A percentile compares a stretch with the other conserved stretches of the same genome.
Evolutionary conservation across 495 filamentous ascomycete species (phyloP).

Genomic region (Daldinia concentrica): DNA sequence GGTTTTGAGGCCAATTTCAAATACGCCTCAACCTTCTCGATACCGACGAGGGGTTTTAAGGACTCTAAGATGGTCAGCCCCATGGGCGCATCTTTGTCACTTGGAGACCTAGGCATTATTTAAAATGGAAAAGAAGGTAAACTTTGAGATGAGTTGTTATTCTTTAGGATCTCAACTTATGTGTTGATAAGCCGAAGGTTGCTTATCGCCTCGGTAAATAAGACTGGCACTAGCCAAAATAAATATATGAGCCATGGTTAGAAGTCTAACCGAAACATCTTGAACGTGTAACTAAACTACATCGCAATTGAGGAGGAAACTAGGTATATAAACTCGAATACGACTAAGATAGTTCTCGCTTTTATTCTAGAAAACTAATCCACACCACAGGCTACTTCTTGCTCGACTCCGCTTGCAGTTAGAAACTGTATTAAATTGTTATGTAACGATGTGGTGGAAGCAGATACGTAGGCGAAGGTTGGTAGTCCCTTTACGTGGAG

Average conservation of each 20-base stretch:
- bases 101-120: constrained; percentile 16
- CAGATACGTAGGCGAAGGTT: too few relatives aligned
- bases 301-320: background rate
- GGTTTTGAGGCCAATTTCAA: constrained; percentile 11
- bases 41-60: constrained; percentile 13
- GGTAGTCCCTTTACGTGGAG: too few relatives aligned
- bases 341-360: too few relatives aligned
- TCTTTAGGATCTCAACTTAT: background rate
- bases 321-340: background rate
- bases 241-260: background rate
- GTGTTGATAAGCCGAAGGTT: background rate
- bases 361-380: too few relatives aligned
- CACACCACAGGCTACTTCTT: too few relatives aligned
- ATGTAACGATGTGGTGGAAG: too few relatives aligned
- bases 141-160: background rate
- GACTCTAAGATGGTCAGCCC: background rate
- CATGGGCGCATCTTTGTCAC: background rate
- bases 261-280: background rate
- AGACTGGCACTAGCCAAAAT: background rate
- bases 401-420: too few relatives aligned
- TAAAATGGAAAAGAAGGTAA: background rate
- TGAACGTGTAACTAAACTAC: background rate
- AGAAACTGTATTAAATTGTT: too few relatives aligned
- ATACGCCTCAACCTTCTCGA: constrained; percentile 31
- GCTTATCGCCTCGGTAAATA: background rate